Conservation (phyloP, 176 grass and related monocot genomes). For the Paspalum vaginatum region DNA sequence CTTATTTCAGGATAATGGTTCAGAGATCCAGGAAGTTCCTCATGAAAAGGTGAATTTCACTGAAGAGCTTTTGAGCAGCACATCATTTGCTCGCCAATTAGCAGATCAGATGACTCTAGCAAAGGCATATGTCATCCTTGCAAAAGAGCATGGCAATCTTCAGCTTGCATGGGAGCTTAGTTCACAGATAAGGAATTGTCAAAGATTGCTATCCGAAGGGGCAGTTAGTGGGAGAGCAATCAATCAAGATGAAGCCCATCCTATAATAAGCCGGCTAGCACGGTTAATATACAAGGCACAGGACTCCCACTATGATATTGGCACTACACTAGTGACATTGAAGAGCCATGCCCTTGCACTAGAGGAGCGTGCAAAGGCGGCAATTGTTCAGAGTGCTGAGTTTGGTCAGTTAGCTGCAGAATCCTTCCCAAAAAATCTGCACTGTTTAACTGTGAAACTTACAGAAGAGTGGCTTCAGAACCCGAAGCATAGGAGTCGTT, state of each 20-base stretch:
- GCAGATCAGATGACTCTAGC: conserved; percentile 95
- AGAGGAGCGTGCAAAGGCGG: conserved; percentile 90
- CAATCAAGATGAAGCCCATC: conserved; percentile 71
- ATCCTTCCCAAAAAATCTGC: conserved; percentile 76
- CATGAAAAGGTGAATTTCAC: conserved; percentile 78
- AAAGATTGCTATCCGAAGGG: conserved; percentile 82
- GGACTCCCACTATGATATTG: conserved; percentile 98
- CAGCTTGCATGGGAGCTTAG: conserved; percentile 95
- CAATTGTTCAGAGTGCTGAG: conserved; percentile 76
- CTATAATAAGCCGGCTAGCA: conserved; percentile 77
- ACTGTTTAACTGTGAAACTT: conserved; percentile 82
- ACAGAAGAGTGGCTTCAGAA: conserved; percentile 82
- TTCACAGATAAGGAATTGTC: conserved; percentile 90
- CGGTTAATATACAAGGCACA: conserved; percentile 92
- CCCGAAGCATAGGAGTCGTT: conserved; percentile 53
- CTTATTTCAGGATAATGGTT: conserved; percentile 65
- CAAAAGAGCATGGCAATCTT: conserved; percentile 93
- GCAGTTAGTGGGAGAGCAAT: conserved; percentile 81
- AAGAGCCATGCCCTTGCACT: conserved; percentile 82
- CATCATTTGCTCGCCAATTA: conserved; percentile 86
- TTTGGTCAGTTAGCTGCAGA: conserved; percentile 91
- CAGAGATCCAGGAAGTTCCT: conserved; percentile 44
- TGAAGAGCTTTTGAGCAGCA: conserved; percentile 93
- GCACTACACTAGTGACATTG: conserved; percentile 81
- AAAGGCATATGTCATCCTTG: conserved; percentile 90